Evolutionary conservation across 2,329 filamentous ascomycete species (phyloP), one percentile per base, ranked within the genome.

Genomic region (Tolypocladium endophyticum): DNA sequence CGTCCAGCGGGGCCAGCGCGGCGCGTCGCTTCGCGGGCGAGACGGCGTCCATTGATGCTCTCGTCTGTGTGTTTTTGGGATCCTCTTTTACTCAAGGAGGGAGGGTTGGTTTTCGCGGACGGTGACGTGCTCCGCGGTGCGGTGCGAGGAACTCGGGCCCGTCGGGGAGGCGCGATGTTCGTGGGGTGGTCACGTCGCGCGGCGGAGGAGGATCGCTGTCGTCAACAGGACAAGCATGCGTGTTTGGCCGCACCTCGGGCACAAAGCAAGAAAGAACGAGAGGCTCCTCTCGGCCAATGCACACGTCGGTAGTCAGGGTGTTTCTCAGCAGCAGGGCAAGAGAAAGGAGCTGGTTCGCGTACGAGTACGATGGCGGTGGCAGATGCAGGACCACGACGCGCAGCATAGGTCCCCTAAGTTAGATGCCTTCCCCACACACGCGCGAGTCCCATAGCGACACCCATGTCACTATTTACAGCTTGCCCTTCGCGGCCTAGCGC

Each of bases 11-110:
- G 57, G 74, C 78, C 47, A 81, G 76, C 62, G 76, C 77, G 74
- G 75, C 78, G 76, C 79, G 79, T 76, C 77, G 72, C 68, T 79
- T 80, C 43, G 68, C 63, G 14, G 77, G 77, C 54, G 75, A 74
- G 36, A 18, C 47, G 41, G 55, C 38, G 33, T 56, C 55, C 55
- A 56, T 56, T 33, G 36, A 25, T 30, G 12, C 20, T 28, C 3
- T 28, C n/a, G 20, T 23, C 45, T 11, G 3, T 2, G 43, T 25
- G n/a, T 25, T 8, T 23, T 23, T 45, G n/a, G 4, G 12, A 5
- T 16, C 14, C 9, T 4, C 43, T 45, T 25, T 23, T 20, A 5
- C 11, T 7, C n/a, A 33, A 4, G 8, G 30, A 33, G 9, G 16
- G 1, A 25, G n/a, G 25, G 9, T 30, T 50, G 23, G 23, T 39